phyloP scores from a whole-genome alignment of 108 stramenopile species.

The Nitzschia palea region DNA sequence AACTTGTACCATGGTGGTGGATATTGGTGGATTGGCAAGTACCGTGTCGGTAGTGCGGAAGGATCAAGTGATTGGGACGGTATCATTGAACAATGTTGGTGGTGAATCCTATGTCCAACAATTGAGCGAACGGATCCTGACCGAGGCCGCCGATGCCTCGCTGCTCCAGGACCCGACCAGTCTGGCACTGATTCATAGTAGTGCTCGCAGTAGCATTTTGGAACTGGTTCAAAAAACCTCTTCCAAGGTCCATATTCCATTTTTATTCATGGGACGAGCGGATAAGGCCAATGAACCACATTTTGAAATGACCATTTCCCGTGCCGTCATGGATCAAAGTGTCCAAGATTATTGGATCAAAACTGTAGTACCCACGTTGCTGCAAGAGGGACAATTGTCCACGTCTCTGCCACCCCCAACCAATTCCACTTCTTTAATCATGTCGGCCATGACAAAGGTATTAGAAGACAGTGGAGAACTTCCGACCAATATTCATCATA shows the following conservation, averaged over 20 bases:
- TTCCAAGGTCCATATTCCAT: slow-evolving; percentile 69
- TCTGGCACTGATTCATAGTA: slow-evolving; percentile 31
- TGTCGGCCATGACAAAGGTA: slow-evolving; percentile 55
- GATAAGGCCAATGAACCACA: slow-evolving; percentile 37
- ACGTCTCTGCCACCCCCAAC: slow-evolving; percentile 60
- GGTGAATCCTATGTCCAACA: slow-evolving; percentile 67
- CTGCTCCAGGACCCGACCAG: slow-evolving; percentile 30
- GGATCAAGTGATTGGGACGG: slow-evolving; percentile 41
- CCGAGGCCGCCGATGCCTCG: slow-evolving; percentile 19
- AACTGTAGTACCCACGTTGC: slow-evolving; percentile 27
- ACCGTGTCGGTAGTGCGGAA: slow-evolving; percentile 53
- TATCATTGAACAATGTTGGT: slow-evolving; percentile 49
- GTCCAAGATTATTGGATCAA: slow-evolving; percentile 42
- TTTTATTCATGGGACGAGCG: slow-evolving; percentile 54
- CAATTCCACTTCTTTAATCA: slow-evolving; percentile 46
- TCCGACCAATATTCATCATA: slow-evolving; percentile 48
- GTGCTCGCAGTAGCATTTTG: slow-evolving; percentile 37
- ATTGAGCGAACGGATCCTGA: slow-evolving; percentile 46
- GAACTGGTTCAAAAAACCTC: slow-evolving; percentile 65
- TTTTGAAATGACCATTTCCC: slow-evolving; percentile 61
- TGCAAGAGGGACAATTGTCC: slow-evolving; percentile 36
- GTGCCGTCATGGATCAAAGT: slow-evolving; percentile 57
- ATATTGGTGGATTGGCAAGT: slow-evolving; percentile 65
- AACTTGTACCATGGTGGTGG: slow-evolving; percentile 53
- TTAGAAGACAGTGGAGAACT: slow-evolving; percentile 50